These are phyloP conservation scores for Ligustrum vulgare DNA, from an alignment of 257 asterid species.

Conservation along the genomic window DNA sequence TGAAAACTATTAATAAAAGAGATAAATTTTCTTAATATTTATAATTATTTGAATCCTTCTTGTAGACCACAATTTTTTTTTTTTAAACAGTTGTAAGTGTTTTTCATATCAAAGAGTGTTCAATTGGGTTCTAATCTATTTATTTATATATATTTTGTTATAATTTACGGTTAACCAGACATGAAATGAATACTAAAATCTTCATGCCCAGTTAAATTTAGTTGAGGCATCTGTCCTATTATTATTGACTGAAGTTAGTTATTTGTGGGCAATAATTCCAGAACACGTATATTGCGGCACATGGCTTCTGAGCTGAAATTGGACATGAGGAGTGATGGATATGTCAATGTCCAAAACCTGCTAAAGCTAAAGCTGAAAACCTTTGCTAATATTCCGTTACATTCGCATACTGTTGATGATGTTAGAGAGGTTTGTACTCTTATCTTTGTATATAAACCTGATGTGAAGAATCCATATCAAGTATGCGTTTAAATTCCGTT, in stretches of 20 bases:
- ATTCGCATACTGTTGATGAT: conserved; percentile 73
- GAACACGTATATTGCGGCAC: conserved; percentile 86
- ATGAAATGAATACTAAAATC: neutral
- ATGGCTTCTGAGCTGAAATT: conserved; percentile 83
- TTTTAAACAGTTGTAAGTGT: neutral
- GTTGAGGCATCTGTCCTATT: neutral
- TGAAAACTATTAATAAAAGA: neutral
- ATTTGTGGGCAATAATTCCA: conserved; percentile 27
- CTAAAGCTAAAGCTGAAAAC: conserved; percentile 76
- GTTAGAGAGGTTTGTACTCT: conserved; percentile 66
- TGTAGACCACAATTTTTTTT: no score
- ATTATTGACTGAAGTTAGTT: neutral
- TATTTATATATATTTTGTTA: neutral
- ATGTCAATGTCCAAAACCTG: conserved; percentile 78
- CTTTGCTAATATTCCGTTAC: conserved; percentile 62
- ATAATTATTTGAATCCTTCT: no score
- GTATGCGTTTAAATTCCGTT: neutral
- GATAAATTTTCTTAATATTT: no score
- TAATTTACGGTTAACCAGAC: conserved; percentile 1
- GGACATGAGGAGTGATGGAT: conserved; percentile 86
- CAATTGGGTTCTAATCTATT: conserved; percentile 6
- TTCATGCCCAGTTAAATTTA: neutral
- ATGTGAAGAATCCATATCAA: neutral
- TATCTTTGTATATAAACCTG: neutral
- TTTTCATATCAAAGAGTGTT: conserved; percentile 9